Conservation (phyloP, 441 rosid species). For the Biscutella laevigata region DNA sequence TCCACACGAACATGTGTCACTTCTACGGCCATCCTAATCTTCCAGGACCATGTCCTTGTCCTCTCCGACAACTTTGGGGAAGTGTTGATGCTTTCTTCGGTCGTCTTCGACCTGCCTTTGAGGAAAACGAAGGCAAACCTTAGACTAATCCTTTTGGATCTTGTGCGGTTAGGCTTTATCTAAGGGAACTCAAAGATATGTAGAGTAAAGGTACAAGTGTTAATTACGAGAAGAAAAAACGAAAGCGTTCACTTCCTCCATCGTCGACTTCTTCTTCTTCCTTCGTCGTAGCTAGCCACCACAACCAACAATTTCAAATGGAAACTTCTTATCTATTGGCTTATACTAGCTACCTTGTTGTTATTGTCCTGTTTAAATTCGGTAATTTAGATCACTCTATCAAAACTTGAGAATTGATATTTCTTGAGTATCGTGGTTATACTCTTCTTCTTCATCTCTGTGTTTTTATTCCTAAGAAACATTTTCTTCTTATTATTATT, state of each 20-base stretch:
- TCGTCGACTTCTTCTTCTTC: slow-evolving; percentile 12
- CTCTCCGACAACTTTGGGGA: slow-evolving; percentile 32
- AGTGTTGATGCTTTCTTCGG: slow-evolving; percentile 31
- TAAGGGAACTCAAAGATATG: slow-evolving; percentile 30
- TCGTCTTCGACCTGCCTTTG: slow-evolving; percentile 31
- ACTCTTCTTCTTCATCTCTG: too few species aligned
- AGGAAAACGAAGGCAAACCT: slow-evolving; percentile 29
- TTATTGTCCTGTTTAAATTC: too few species aligned
- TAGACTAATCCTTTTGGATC: slow-evolving; percentile 31
- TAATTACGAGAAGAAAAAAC: slow-evolving; percentile 27
- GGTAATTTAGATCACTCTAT: too few species aligned
- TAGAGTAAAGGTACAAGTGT: slow-evolving; percentile 33
- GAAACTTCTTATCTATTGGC: too few species aligned
- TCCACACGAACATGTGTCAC: slow-evolving; percentile 26
- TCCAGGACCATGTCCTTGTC: slow-evolving; percentile 32
- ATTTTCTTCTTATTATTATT: too few species aligned
- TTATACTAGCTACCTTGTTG: too few species aligned
- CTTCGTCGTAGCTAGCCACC: slow-evolving; percentile 16
- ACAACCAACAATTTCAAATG: slow-evolving; percentile 23
- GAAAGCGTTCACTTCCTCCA: slow-evolving; percentile 27
- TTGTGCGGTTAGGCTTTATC: slow-evolving; percentile 29
- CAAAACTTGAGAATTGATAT: too few species aligned
- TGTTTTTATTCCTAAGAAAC: too few species aligned
- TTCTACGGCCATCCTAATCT: slow-evolving; percentile 30
- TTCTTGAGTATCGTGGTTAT: too few species aligned